These are phyloP conservation scores for Termitomyces sp. DNA, from an alignment of 768 basidiomycete species.

Conservation along the genomic window DNA sequence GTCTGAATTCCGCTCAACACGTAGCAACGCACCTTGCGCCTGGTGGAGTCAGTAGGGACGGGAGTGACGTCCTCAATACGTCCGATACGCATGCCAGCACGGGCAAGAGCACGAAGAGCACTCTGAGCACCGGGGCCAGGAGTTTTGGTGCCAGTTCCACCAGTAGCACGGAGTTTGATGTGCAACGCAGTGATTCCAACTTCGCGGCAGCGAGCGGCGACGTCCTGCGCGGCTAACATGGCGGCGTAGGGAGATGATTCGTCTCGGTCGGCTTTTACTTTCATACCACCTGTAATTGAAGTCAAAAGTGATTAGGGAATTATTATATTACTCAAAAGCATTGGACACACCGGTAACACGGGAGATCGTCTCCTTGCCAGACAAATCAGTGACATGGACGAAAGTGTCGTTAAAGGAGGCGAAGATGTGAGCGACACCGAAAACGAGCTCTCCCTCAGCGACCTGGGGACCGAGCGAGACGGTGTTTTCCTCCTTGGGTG, in stretches of 20 bases:
- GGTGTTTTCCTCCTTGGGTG: slow-evolving; percentile 74
- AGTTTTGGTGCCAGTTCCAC: slow-evolving; percentile 98
- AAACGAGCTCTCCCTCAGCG: slow-evolving; percentile 94
- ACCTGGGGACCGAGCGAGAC: slow-evolving; percentile 95
- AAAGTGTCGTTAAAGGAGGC: slow-evolving; percentile 99
- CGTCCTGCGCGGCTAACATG: slow-evolving; percentile 98
- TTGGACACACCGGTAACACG: slow-evolving; percentile 83
- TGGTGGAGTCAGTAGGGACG: slow-evolving; percentile 94
- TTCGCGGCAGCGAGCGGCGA: slow-evolving; percentile 94
- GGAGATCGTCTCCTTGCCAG: slow-evolving; percentile 98
- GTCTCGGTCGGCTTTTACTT: slow-evolving; percentile 99
- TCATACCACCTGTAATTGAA: slow-evolving; percentile 80
- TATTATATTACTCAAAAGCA: not conserved
- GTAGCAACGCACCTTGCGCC: slow-evolving; percentile 75
- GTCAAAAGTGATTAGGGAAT: not conserved
- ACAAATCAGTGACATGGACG: slow-evolving; percentile 98
- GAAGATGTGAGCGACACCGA: slow-evolving; percentile 98
- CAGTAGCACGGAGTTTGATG: slow-evolving; percentile 98
- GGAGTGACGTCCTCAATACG: slow-evolving; percentile 99
- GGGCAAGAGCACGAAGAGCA: slow-evolving; percentile 95
- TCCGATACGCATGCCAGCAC: slow-evolving; percentile 97
- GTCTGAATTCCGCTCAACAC: not conserved
- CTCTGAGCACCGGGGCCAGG: slow-evolving; percentile 98
- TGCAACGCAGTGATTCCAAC: slow-evolving; percentile 98
- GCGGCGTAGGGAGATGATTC: slow-evolving; percentile 97